A percentile compares a stretch with the other conserved stretches of the same genome.
These are phyloP conservation scores for Penicillium waksmanii DNA, from an alignment of 495 filamentous ascomycete genomes.

Conservation along the genomic window DNA sequence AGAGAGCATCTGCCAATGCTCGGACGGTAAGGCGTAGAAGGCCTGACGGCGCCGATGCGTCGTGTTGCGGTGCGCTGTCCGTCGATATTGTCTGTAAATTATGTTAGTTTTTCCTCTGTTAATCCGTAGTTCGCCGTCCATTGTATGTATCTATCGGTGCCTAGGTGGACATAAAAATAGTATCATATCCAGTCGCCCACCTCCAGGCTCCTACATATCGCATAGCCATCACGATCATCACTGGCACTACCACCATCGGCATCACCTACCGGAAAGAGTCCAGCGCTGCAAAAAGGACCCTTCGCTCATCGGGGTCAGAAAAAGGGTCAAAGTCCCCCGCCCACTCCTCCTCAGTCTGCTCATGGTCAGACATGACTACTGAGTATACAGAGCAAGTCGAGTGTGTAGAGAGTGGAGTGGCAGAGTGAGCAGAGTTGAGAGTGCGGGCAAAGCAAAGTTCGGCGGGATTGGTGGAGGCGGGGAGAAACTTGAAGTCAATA, in stretches of 20 bases:
- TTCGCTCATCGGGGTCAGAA: slow-evolving; percentile 72
- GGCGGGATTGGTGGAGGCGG: slow-evolving; percentile 22
- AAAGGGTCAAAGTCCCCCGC: slow-evolving; percentile 62
- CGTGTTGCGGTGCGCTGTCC: slow-evolving; percentile 77
- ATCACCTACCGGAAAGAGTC: slow-evolving; percentile 82
- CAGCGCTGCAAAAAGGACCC: slow-evolving; percentile 73
- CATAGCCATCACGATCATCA: neutral
- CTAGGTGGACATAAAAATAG: neutral
- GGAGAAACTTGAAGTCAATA: too few relatives aligned
- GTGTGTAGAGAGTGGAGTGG: neutral
- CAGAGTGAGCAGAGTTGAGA: neutral
- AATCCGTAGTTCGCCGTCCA: too few relatives aligned
- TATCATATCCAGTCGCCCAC: neutral
- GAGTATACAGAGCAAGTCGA: too few relatives aligned
- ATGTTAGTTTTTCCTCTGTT: too few relatives aligned
- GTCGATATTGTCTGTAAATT: slow-evolving; percentile 73
- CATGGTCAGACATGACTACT: slow-evolving; percentile 23
- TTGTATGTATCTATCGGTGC: neutral
- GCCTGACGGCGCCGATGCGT: slow-evolving; percentile 87
- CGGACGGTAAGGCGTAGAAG: slow-evolving; percentile 86
- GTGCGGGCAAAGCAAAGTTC: slow-evolving; percentile 23
- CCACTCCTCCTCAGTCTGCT: slow-evolving; percentile 50
- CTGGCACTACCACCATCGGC: neutral
- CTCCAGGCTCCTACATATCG: neutral
- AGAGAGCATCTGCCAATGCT: slow-evolving; percentile 80